These are phyloP conservation scores for Akanthomyces uredinophilus DNA, from an alignment of 2,329 filamentous ascomycete species.

Conservation along the genomic window DNA sequence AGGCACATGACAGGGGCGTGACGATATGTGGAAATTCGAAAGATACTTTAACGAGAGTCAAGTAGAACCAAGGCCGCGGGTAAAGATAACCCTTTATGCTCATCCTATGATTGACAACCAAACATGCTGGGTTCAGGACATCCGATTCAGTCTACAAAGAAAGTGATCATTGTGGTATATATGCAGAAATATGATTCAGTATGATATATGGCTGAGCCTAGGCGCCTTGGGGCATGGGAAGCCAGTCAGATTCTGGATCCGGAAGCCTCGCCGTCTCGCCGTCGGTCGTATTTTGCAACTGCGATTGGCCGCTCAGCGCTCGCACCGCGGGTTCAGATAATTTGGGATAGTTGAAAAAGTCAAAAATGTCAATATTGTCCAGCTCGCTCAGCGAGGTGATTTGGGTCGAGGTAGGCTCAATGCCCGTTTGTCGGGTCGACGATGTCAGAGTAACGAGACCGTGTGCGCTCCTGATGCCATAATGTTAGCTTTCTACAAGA, in stretches of 20 bases:
- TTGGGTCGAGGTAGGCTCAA: conserved; percentile 35
- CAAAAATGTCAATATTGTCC: conserved; percentile 40
- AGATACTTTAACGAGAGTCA: too few relatives aligned
- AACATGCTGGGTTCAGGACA: not conserved
- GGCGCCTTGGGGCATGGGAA: conserved; percentile 17
- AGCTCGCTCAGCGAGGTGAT: conserved; percentile 35
- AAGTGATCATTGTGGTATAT: not conserved
- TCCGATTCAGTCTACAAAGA: not conserved
- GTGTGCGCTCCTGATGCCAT: conserved; percentile 30
- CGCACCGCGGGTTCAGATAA: conserved; percentile 21
- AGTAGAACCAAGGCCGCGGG: too few relatives aligned
- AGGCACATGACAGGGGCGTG: too few relatives aligned
- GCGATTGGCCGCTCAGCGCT: conserved; percentile 20
- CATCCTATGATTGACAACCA: not conserved
- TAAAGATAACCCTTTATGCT: too few relatives aligned
- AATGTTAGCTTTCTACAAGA: not conserved
- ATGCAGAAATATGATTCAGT: not conserved
- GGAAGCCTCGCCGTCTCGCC: conserved; percentile 23
- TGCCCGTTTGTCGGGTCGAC: conserved; percentile 30
- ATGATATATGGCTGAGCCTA: not conserved
- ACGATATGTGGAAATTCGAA: too few relatives aligned
- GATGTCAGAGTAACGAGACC: conserved; percentile 34
- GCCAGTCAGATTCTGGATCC: conserved; percentile 29
- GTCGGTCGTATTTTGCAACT: conserved; percentile 19
- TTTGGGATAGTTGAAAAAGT: conserved; percentile 41